A percentile compares a stretch with the other conserved stretches of the same genome.
These are phyloP conservation scores for Paraphoma chrysanthemicola DNA, from an alignment of 2,329 filamentous ascomycete species.

Conservation along the genomic window DNA sequence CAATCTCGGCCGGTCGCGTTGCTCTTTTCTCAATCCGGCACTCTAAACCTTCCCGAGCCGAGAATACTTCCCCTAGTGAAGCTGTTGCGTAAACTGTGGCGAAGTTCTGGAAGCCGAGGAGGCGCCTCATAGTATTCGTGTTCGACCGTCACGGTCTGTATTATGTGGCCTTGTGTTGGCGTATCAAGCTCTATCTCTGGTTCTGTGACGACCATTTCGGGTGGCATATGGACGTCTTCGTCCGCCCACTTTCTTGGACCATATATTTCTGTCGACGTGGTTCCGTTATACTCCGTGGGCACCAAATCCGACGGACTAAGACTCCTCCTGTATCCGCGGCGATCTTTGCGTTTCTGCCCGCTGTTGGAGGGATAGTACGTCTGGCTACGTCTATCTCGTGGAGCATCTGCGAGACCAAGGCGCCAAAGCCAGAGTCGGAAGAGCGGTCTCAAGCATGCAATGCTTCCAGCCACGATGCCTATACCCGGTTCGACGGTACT, in stretches of 20 bases:
- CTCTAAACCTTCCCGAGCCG: conserved; percentile 15
- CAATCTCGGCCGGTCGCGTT: too few species aligned
- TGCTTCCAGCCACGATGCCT: conserved; percentile 55
- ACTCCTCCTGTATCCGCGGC: conserved; percentile 28
- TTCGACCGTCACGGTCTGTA: conserved; percentile 25
- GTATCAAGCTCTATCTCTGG: not conserved
- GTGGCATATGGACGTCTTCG: not conserved
- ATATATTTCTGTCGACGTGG: conserved; percentile 18
- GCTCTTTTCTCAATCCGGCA: not conserved
- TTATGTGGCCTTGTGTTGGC: conserved; percentile 13
- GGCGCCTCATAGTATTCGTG: conserved; percentile 21
- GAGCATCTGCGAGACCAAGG: conserved; percentile 25
- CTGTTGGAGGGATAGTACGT: conserved; percentile 12
- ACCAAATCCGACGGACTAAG: conserved; percentile 25
- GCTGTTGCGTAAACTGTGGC: conserved; percentile 29
- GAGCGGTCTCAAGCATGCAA: conserved; percentile 59
- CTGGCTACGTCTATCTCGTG: conserved; percentile 14
- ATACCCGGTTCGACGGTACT: conserved; percentile 43
- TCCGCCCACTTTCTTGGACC: conserved; percentile 6
- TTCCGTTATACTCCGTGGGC: conserved; percentile 12
- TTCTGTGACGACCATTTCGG: not conserved
- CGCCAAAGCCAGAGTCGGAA: conserved; percentile 43
- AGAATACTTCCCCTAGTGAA: conserved; percentile 26
- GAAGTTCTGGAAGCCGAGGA: conserved; percentile 20
- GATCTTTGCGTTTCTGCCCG: conserved; percentile 16